Base-by-base conservation (phyloP, 352 stramenopile genomes). In the Phytophthora cactorum region DNA sequence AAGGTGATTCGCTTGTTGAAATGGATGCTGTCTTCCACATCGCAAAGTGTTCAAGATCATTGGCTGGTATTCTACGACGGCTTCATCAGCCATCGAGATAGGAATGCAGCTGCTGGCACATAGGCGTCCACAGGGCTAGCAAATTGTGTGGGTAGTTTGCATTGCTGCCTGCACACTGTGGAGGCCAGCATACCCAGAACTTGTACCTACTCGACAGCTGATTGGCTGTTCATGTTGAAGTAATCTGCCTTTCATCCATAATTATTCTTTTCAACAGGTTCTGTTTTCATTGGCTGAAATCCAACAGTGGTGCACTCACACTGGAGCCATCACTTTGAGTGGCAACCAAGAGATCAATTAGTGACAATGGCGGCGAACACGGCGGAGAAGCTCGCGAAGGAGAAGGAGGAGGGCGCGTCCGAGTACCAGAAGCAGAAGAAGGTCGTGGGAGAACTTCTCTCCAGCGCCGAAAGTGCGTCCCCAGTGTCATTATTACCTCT, bases 341-440 rank as follows among this genome's bases (percentile, higher is more conserved):
- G 66, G 60, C 65, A 74, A 70, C 25, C 28, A 14, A 38, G 4
- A 50, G 47, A 66, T 34, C 59, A 44, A 70, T 17, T 27, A 41
- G 27, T 28, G 31, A 75, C 38, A 12, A 85, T 74, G 61, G 67
- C 78, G 59, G 64, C 61, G 34, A 74, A 64, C 11, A 55, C 59
- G 34, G 62, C 67, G 44, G 53, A 69, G 43, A 46, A 66, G 64
- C 59, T 73, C 28, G 50, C 39, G 29, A 77, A 86, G 65, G 72
- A 82, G 51, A 88, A 91, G 69, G 74, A 88, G 60, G 63, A 84
- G 45, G 84, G 87, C 54, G 78, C 73, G 36, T 82, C 77, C 63
- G 74, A 92, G 65, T 95, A 88, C 72, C 79, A 95, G 62, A 78
- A 86, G 63, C 82, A 95, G 62, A 90, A 90, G 70, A 77, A 95